Conservation (phyloP, 164 flowering plant species). For the Cinnamomum micranthum region DNA sequence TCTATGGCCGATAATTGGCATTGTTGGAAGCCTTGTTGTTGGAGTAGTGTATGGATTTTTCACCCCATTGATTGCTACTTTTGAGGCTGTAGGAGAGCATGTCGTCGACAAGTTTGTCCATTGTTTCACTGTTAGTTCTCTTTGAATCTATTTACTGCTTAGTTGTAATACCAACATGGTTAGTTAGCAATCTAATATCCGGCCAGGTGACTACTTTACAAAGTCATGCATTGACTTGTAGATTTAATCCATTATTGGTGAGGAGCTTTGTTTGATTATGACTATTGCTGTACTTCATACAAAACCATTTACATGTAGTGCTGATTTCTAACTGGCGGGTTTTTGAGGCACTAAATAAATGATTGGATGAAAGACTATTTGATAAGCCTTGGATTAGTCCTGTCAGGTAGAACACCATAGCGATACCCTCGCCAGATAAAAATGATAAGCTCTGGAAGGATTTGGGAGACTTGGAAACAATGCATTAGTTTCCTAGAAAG, state of each 20-base stretch:
- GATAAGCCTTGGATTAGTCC: no score
- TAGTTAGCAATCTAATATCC: background rate
- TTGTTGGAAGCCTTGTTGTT: conserved; percentile 66
- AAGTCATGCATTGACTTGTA: background rate
- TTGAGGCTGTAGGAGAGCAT: conserved; percentile 69
- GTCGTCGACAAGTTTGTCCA: conserved; percentile 47
- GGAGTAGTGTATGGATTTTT: conserved; percentile 84
- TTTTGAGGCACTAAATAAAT: no score
- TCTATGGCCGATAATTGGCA: conserved; percentile 67
- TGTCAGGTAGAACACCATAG: no score
- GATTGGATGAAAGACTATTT: no score
- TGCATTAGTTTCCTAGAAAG: background rate
- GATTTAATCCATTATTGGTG: background rate
- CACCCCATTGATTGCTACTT: conserved; percentile 73
- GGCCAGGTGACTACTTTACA: background rate
- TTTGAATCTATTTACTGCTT: background rate
- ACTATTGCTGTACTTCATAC: no score
- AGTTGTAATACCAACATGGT: background rate
- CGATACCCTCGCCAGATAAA: no score
- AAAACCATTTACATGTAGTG: no score
- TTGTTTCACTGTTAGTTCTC: conserved; percentile 57
- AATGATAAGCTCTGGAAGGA: no score
- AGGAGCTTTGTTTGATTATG: no score
- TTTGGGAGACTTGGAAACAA: no score
- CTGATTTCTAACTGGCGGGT: no score